Evolutionary conservation across 1,284 basidiomycete genomes (phyloP).

Genomic region (Rhodotorula glutinis): DNA sequence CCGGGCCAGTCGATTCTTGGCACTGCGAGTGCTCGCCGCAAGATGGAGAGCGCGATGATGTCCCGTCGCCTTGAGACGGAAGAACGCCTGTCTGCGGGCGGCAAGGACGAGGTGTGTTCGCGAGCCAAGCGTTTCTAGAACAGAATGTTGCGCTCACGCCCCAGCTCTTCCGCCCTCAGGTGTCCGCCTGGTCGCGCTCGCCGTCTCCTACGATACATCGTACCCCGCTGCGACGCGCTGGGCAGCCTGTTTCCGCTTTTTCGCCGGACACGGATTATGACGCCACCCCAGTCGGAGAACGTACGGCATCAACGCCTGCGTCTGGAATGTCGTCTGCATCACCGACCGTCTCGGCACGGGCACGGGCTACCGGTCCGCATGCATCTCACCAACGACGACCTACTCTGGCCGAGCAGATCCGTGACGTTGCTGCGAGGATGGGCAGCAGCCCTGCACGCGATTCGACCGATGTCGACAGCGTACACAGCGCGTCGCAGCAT

Average conservation of each 20-base stretch:
- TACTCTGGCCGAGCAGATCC: slow-evolving; percentile 37
- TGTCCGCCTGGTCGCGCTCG: slow-evolving; percentile 5
- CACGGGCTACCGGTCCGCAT: neutral
- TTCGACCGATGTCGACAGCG: slow-evolving; percentile 16
- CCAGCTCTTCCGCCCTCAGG: neutral
- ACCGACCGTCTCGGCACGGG: neutral
- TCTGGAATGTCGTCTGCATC: slow-evolving; percentile 6
- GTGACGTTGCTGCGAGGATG: slow-evolving; percentile 17
- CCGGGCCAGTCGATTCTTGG: slow-evolving; percentile 49
- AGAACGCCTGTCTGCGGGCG: slow-evolving; percentile 56
- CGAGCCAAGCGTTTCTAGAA: too few species aligned
- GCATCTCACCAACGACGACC: slow-evolving; percentile 20
- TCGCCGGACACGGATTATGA: slow-evolving; percentile 16
- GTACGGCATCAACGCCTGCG: neutral
- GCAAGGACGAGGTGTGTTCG: slow-evolving; percentile 6
- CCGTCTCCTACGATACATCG: slow-evolving; percentile 6
- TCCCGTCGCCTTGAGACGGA: slow-evolving; percentile 62
- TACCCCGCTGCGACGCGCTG: slow-evolving; percentile 5
- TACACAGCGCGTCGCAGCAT: slow-evolving; percentile 8
- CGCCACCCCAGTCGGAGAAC: slow-evolving; percentile 13
- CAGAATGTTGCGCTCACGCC: neutral
- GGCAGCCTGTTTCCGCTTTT: slow-evolving; percentile 2
- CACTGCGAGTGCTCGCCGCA: slow-evolving; percentile 41
- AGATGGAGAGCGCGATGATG: slow-evolving; percentile 14
- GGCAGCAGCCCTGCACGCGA: slow-evolving; percentile 19